phyloP scores from a whole-genome alignment of 352 stramenopile species.

The Bremia lactucae region DNA sequence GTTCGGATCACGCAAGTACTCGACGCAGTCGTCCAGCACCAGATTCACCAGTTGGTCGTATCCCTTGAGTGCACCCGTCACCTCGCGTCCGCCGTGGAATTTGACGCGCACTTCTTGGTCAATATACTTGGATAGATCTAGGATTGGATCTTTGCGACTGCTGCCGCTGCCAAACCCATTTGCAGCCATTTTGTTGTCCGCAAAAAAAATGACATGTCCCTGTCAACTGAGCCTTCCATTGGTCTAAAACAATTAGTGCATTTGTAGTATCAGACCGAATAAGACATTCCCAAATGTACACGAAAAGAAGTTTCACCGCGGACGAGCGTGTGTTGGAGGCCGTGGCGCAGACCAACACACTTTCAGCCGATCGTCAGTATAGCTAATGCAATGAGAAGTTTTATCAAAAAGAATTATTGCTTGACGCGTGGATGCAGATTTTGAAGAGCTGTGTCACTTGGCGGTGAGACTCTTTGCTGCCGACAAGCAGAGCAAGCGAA shows the following conservation, averaged over 20 bases:
- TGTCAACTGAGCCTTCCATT: constrained; percentile 3
- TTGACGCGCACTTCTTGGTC: constrained; percentile 92
- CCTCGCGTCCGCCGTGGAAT: constrained; percentile 89
- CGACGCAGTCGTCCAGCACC: constrained; percentile 92
- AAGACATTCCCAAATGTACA: constrained; percentile 7
- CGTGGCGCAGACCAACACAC: constrained; percentile 20
- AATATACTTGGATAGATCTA: constrained; percentile 92
- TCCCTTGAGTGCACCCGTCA: constrained; percentile 88
- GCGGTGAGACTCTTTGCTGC: constrained; percentile 46
- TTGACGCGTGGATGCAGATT: constrained; percentile 27
- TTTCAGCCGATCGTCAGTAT: constrained; percentile 35
- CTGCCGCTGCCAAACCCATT: constrained; percentile 32
- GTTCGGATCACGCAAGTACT: constrained; percentile 89
- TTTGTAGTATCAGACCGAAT: constrained; percentile 19
- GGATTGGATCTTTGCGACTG: constrained; percentile 75
- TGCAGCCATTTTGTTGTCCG: constrained; percentile 36
- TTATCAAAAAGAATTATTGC: neutral
- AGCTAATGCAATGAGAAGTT: neutral
- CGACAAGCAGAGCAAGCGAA: constrained; percentile 56
- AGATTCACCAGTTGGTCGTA: constrained; percentile 97
- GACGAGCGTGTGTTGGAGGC: constrained; percentile 57
- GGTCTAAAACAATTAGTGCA: constrained; percentile 8
- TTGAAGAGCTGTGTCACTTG: constrained; percentile 42
- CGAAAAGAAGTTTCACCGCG: constrained; percentile 33
- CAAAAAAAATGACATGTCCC: neutral